Evolutionary conservation across 78 protist species (phyloP).

Genomic region (Emiliania huxleyi): DNA sequence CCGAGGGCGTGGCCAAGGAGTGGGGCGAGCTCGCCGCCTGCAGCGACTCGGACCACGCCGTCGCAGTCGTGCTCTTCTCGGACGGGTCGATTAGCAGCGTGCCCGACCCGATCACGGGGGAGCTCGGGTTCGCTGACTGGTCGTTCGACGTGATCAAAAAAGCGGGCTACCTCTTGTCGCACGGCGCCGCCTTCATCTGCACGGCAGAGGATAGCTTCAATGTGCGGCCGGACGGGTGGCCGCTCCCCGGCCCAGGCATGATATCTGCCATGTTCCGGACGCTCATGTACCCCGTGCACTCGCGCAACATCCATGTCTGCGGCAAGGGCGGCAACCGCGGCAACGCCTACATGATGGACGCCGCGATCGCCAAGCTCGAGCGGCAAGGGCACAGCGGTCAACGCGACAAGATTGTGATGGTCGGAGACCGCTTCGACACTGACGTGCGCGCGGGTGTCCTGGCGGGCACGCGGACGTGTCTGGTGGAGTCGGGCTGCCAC

Average conservation of each 20-base stretch:
- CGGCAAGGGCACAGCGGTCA: no score
- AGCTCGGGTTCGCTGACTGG: neutral
- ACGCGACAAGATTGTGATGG: no score
- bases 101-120: neutral
- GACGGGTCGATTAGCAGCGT: neutral
- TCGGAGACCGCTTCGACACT: no score
- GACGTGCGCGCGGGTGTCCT: no score
- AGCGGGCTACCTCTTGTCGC: neutral
- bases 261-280: neutral
- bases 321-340: slow-evolving; percentile 27
- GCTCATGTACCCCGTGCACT: neutral
- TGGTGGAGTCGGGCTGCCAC: no score
- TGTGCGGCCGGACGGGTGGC: neutral
- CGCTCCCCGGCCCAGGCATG: slow-evolving; percentile 5
- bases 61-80: neutral
- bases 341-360: no score
- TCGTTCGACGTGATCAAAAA: neutral
- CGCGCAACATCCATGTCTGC: no score
- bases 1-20: neutral
- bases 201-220: neutral
- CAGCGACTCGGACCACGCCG: no score
- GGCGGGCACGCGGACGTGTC: no score
- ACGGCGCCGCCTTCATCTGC: neutral
- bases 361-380: no score
- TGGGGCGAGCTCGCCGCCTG: neutral